These are phyloP conservation scores for Aurantiochytrium sp. DNA, from an alignment of 108 stramenopile species.

Conservation along the genomic window DNA sequence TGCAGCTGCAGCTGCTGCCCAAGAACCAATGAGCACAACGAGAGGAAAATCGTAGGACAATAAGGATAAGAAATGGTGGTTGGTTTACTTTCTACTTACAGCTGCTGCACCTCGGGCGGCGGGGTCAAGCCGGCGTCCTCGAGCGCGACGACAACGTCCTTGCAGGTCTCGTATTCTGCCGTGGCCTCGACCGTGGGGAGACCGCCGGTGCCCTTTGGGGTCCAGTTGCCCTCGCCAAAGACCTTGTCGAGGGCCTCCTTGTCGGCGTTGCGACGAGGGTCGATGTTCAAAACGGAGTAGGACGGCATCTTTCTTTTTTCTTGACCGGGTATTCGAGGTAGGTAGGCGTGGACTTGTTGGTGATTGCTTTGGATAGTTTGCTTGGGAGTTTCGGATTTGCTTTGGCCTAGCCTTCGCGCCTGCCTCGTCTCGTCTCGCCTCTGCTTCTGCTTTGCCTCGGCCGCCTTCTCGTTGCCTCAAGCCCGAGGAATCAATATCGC, in stretches of 20 bases:
- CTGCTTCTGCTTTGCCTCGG: too few species aligned
- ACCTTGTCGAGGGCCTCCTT: neutral
- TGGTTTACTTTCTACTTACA: neutral
- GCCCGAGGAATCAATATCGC: too few species aligned
- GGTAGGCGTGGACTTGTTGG: too few species aligned
- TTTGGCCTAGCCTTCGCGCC: too few species aligned
- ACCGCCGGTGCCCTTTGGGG: neutral
- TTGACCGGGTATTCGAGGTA: neutral
- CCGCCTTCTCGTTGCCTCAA: too few species aligned
- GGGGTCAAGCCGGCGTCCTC: neutral
- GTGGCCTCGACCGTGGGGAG: neutral
- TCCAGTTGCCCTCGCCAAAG: neutral
- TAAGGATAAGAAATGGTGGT: too few species aligned
- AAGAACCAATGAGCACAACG: too few species aligned
- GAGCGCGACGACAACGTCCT: neutral
- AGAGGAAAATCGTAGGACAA: too few species aligned
- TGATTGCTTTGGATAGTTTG: too few species aligned
- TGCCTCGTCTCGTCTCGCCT: too few species aligned
- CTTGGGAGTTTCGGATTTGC: too few species aligned
- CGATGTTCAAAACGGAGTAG: neutral
- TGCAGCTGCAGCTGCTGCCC: too few species aligned
- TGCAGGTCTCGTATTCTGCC: neutral
- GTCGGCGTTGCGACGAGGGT: neutral
- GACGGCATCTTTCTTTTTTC: neutral
- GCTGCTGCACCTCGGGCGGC: neutral